These are phyloP conservation scores for Wickerhamomyces ciferrii DNA, from an alignment of 805 yeast species.

Conservation along the genomic window DNA sequence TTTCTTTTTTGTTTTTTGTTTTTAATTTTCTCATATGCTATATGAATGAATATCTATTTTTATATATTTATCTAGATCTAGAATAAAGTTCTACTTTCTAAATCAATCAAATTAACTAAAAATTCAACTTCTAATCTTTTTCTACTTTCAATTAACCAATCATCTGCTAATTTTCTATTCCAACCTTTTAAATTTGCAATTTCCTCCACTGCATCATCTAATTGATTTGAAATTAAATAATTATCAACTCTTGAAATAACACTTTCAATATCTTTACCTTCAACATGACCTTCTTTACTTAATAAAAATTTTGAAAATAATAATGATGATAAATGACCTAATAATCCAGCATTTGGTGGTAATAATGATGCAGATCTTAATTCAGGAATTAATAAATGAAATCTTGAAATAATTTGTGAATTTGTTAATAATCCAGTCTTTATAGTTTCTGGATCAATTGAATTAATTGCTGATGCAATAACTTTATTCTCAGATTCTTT, in stretches of 20 bases:
- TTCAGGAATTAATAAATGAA: constrained; percentile 73
- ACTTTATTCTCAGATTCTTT: constrained; percentile 39
- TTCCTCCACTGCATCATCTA: constrained; percentile 89
- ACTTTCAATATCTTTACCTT: constrained; percentile 82
- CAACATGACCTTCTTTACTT: constrained; percentile 73
- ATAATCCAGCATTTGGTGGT: constrained; percentile 93
- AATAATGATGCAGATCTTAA: constrained; percentile 82
- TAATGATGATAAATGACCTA: constrained; percentile 83
- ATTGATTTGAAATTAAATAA: constrained; percentile 66
- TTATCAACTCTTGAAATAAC: constrained; percentile 82
- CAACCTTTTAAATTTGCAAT: constrained; percentile 87
- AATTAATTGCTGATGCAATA: constrained; percentile 39
- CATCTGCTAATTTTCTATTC: constrained; percentile 84
- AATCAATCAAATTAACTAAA: constrained; percentile 61
- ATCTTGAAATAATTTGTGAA: constrained; percentile 23
- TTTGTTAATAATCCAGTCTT: constrained; percentile 49
- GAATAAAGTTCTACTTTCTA: constrained; percentile 51
- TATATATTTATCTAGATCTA: constrained; percentile 6
- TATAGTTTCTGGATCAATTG: constrained; percentile 40
- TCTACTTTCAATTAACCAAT: constrained; percentile 89
- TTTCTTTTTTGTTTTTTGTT: too few relatives aligned
- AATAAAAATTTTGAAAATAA: constrained; percentile 72
- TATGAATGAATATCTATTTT: not conserved
- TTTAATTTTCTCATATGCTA: not conserved
- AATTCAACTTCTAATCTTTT: constrained; percentile 85